Evolutionary conservation across 495 filamentous ascomycete genomes (phyloP), one percentile per base, ranked within the genome.

Genomic region (Aspergillus avenaceus): DNA sequence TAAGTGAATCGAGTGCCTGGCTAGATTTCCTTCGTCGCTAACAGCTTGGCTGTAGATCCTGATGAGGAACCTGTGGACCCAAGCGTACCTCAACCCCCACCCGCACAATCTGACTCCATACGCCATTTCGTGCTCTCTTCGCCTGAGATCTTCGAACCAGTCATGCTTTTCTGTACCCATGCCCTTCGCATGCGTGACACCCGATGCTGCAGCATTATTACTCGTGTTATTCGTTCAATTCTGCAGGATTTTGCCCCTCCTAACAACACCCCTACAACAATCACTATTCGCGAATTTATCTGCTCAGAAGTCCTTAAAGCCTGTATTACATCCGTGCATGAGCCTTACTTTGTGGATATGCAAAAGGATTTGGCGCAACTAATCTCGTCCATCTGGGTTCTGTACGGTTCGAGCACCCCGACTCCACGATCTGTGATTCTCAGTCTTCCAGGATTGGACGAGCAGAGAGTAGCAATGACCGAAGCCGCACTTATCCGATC

Each of bases 321-420:
- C 0, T 87, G 84, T 52, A 88, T 95, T 65, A 86, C 89, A 18
- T 92, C 88, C 12, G 78, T 99, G 25, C 85, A 97, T 65, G 93
- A 97, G 47, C 82, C 90, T 1, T 97, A 97, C 62, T 97, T 97
- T 57, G 91, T 96, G 32, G 93, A 99, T 49, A 81, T 91, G 60
- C 93, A 99, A 59, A 95, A 90, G 65, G 93, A 97, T 28, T 79
- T 97, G 8, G 93, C 90, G 12, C 77, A 84, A 27, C 78, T 96
- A 4, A 96, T 99, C 55, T 91, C 91, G 2, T 79, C 83, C 5
- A 93, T 97, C 47, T 77, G 95, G 62, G 75, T 84, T 5, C 72
- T 85, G 19, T 96, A 96, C 61, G 81, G 75, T 5, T 70, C 74
- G 1, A 62, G 75, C 28, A 93, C 86, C 27, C 55, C 61, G 8